phyloP scores from a whole-genome alignment of 768 basidiomycete genomes.

The Royoungia palumana region DNA sequence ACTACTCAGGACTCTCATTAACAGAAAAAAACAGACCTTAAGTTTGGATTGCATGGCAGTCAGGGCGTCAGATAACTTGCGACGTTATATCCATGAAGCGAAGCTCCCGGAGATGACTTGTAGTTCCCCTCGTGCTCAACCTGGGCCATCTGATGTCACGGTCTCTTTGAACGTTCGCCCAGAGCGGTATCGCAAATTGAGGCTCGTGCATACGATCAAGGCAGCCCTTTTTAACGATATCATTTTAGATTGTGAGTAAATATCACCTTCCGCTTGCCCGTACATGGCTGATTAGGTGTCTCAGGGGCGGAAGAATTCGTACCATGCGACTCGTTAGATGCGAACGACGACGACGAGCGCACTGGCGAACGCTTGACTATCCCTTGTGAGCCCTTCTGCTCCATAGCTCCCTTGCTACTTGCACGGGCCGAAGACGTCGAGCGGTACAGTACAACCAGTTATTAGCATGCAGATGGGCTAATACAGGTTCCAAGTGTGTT shows the following conservation, averaged over 20 bases:
- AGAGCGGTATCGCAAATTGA: conserved; percentile 51
- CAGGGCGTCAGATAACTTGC: conserved; percentile 43
- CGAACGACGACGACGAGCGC: conserved; percentile 37
- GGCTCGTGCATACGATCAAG: conserved; percentile 40
- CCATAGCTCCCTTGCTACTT: conserved; percentile 33
- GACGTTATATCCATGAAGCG: conserved; percentile 45
- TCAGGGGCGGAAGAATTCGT: conserved; percentile 40
- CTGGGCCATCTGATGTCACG: conserved; percentile 14
- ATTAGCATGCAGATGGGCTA: background rate
- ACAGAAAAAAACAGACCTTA: no score
- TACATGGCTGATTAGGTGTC: conserved; percentile 5
- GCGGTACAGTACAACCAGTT: conserved; percentile 33
- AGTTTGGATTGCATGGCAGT: conserved; percentile 16
- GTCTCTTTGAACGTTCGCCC: conserved; percentile 38
- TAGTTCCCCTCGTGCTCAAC: conserved; percentile 34
- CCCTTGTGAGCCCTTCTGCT: conserved; percentile 40
- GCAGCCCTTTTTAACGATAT: conserved; percentile 29
- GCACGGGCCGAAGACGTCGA: conserved; percentile 40
- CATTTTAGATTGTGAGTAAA: conserved; percentile 38
- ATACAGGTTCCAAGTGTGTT: conserved; percentile 34
- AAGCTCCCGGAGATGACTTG: conserved; percentile 42
- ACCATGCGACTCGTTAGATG: conserved; percentile 33
- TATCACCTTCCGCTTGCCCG: background rate
- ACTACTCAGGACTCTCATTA: background rate
- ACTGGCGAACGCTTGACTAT: conserved; percentile 43